Percentiles rank a stretch among this genome's conserved stretches.
Evolutionary conservation across 176 grass and related monocot genomes (phyloP).

Genomic region (Dactylis glomerata): DNA sequence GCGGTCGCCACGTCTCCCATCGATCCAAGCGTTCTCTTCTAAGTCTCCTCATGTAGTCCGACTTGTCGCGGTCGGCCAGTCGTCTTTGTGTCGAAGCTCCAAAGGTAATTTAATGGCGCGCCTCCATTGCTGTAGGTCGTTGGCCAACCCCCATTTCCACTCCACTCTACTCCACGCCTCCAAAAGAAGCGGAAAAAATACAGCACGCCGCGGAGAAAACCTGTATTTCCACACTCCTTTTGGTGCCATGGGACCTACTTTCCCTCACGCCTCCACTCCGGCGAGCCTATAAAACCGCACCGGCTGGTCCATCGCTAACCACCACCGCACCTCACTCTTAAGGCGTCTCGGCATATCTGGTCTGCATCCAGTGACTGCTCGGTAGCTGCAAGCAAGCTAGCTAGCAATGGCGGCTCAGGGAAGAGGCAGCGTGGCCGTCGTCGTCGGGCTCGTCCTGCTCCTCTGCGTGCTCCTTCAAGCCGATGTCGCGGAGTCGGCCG

Average conservation of each 20-base stretch:
- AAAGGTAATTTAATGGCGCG: slow-evolving; percentile 33
- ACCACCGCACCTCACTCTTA: not conserved
- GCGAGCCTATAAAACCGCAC: slow-evolving; percentile 6
- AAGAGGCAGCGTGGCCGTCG: slow-evolving; percentile 31
- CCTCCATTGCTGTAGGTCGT: slow-evolving; percentile 45
- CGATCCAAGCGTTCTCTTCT: not conserved
- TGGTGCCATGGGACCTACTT: not conserved
- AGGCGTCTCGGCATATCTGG: not conserved
- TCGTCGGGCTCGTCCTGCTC: slow-evolving; percentile 21
- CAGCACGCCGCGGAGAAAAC: not conserved
- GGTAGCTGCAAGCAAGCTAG: not conserved
- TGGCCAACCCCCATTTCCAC: slow-evolving; percentile 28
- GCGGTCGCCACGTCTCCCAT: not conserved
- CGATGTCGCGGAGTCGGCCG: slow-evolving; percentile 23
- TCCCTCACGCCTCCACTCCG: slow-evolving; percentile 37
- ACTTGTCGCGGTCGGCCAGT: not conserved
- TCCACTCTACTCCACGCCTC: not conserved
- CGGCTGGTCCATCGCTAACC: not conserved
- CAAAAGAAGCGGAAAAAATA: not conserved
- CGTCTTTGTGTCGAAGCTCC: not conserved
- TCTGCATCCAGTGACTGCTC: not conserved
- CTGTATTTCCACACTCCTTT: not conserved
- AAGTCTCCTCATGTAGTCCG: not conserved
- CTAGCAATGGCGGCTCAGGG: slow-evolving; percentile 27
- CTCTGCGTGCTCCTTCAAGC: slow-evolving; percentile 29